Evolutionary conservation across 2,329 filamentous ascomycete species (phyloP), one percentile per base, ranked within the genome.

Genomic region (Hirsutella thompsonii): DNA sequence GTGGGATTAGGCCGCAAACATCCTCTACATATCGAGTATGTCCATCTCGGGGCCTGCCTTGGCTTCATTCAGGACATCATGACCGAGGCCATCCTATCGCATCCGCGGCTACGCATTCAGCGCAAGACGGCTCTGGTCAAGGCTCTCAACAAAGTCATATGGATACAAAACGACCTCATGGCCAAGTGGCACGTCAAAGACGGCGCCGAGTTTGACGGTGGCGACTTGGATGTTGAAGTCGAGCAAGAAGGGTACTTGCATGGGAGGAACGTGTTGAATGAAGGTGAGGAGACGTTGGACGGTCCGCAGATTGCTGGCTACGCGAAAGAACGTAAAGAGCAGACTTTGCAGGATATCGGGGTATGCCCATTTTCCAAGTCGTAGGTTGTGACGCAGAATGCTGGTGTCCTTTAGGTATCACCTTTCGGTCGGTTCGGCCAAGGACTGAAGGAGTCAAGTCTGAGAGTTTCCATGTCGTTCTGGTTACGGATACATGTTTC

Each of bases 131-230:
- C 75, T 19, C 70, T 90, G 4, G 71, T 89, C 37, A 83, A 81
- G 55, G 84, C 85, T 1, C 67, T 90, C 19, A 77, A 77, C 46
- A 90, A 92, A 58, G 79, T 90, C 20, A 80, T 90, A 48, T 90
- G 84, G 83, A 88, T 90, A 49, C 85, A 90, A 60, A 90, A 90
- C 55, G 84, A 90, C 58, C 68, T 90, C 23, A 84, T 90, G 57
- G 81, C 83, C n/a, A 83, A 82, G 57, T 89, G 83, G 80, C 83
- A 87, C 52, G 74, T 84, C 29, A 68, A 72, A 28, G 79, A 84
- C 48, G 79, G 79, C 38, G 72, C 79, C 29, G 81, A 85, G 57
- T 76, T 66, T 47, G 57, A 59, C 21, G 53, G 60, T 1, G 61
- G 61, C 14, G 62, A 66, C 11, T 66, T 67, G 41, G 66, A 67